These are phyloP conservation scores for Rossbeevera mucosa DNA, from an alignment of 768 basidiomycete species.

Conservation along the genomic window DNA sequence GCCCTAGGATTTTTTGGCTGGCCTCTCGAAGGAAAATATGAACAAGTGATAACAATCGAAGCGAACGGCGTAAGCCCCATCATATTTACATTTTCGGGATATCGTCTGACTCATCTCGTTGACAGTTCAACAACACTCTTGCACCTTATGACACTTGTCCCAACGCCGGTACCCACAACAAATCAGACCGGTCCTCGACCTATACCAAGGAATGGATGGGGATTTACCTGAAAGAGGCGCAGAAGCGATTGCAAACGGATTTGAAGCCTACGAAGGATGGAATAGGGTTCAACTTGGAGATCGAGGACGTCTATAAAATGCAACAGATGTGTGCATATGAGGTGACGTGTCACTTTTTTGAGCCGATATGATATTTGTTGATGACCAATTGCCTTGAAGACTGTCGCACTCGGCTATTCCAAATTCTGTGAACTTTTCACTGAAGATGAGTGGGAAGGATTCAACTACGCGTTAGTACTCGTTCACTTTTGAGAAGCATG, in stretches of 20 bases:
- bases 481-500: not conserved
- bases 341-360: slow-evolving; percentile 32
- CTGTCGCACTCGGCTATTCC: slow-evolving; percentile 87
- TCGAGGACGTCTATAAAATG: slow-evolving; percentile 70
- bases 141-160: slow-evolving; percentile 81
- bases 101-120: not conserved
- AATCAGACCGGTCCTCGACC: slow-evolving; percentile 50
- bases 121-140: slow-evolving; percentile 77
- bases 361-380: not conserved
- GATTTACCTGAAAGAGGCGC: slow-evolving; percentile 68
- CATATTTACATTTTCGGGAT: slow-evolving; percentile 1
- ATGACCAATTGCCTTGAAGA: slow-evolving; percentile 39
- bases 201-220: slow-evolving; percentile 64
- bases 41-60: slow-evolving; percentile 75
- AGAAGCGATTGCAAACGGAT: slow-evolving; percentile 51
- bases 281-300: slow-evolving; percentile 53
- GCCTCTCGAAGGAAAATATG: slow-evolving; percentile 67
- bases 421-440: slow-evolving; percentile 91
- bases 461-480: slow-evolving; percentile 69
- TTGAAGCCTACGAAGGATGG: slow-evolving; percentile 29
- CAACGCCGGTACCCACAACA: slow-evolving; percentile 48
- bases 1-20: slow-evolving; percentile 75
- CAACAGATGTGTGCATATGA: slow-evolving; percentile 86
- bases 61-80: slow-evolving; percentile 43
- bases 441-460: slow-evolving; percentile 89